Conservation (phyloP, 306 rosid genomes). For the Amphicarpaea edgeworthii region DNA sequence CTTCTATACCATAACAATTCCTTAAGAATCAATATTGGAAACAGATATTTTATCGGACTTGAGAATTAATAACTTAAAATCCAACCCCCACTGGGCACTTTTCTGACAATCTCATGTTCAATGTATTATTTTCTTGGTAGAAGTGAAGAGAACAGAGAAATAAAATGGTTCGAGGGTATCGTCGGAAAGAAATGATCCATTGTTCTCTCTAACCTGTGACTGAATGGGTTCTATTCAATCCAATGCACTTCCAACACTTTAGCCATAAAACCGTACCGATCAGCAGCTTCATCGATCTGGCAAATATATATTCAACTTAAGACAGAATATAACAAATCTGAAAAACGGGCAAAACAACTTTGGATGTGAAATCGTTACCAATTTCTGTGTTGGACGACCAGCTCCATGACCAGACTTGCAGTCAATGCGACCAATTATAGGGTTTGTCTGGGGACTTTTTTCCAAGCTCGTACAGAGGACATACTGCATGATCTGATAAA, state of each 20-base stretch:
- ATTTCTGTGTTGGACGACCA: conserved; percentile 91
- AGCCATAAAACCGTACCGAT: conserved; percentile 56
- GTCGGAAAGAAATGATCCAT: conserved; percentile 9
- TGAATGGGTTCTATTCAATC: conserved; percentile 46
- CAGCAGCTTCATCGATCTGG: conserved; percentile 64
- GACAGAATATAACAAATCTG: conserved; percentile 16
- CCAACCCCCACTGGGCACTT: background rate
- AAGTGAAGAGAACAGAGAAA: conserved; percentile 1
- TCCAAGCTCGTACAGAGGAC: conserved; percentile 76
- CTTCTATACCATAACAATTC: background rate
- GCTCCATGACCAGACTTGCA: conserved; percentile 83
- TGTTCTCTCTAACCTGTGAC: background rate
- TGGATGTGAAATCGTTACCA: conserved; percentile 54
- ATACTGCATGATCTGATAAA: conserved; percentile 79
- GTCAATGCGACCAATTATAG: conserved; percentile 93
- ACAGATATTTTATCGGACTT: background rate
- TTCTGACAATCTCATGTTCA: conserved; percentile 2
- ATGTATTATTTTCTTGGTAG: background rate
- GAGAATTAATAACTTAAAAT: background rate
- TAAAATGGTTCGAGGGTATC: conserved; percentile 1
- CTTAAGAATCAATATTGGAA: conserved; percentile 20
- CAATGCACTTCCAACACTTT: conserved; percentile 52
- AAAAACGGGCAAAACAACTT: background rate
- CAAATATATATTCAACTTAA: conserved; percentile 11
- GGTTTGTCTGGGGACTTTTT: conserved; percentile 86